These are phyloP conservation scores for Hevea brasiliensis DNA, from an alignment of 345 rosid species.

Conservation along the genomic window DNA sequence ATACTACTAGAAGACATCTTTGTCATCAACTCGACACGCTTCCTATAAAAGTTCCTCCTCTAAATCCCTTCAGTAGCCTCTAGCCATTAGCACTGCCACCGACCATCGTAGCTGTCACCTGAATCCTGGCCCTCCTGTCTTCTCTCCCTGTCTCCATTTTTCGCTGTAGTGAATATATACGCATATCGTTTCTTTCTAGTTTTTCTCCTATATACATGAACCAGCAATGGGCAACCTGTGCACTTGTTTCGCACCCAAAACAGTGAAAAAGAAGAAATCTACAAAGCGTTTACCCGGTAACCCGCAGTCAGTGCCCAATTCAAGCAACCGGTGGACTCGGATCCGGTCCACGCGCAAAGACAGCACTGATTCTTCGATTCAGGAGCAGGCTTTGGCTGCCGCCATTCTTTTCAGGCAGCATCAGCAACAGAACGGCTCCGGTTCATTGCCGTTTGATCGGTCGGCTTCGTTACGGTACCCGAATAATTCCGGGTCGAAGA, in stretches of 20 bases:
- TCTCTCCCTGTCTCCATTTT: too few relatives aligned
- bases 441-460: slow-evolving; percentile 65
- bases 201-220: slow-evolving; percentile 1
- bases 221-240: slow-evolving; percentile 34
- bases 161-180: too few relatives aligned
- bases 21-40: too few relatives aligned
- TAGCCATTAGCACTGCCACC: too few relatives aligned
- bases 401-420: slow-evolving; percentile 68
- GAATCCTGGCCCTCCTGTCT: too few relatives aligned
- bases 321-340: slow-evolving; percentile 40
- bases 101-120: too few relatives aligned
- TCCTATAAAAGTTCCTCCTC: too few relatives aligned
- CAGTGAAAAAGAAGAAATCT: slow-evolving; percentile 12
- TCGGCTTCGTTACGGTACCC: slow-evolving; percentile 70
- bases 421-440: slow-evolving; percentile 50
- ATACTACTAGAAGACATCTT: too few relatives aligned
- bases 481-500: slow-evolving; percentile 53
- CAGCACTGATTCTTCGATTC: slow-evolving; percentile 57
- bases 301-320: slow-evolving; percentile 13
- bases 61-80: too few relatives aligned
- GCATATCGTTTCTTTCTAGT: background rate
- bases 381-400: slow-evolving; percentile 77
- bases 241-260: slow-evolving; percentile 30
- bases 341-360: slow-evolving; percentile 62
- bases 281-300: slow-evolving; percentile 22